These are phyloP conservation scores for Populus ilicifolia DNA, from an alignment of 345 rosid species.

Conservation along the genomic window DNA sequence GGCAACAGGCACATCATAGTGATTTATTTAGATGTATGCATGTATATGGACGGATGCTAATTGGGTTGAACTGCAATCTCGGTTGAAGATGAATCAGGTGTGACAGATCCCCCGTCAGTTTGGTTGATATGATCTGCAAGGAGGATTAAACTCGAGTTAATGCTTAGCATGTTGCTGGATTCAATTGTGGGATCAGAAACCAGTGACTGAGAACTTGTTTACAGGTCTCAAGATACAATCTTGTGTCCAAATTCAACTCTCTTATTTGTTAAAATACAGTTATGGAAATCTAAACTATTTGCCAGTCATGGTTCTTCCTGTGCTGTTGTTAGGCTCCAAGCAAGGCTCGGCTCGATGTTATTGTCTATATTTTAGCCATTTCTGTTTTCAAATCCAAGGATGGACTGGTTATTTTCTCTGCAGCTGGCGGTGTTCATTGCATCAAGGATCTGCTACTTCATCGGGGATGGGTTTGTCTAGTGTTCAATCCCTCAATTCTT, in stretches of 20 bases:
- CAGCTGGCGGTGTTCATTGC: not conserved
- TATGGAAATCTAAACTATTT: not conserved
- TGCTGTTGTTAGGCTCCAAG: not conserved
- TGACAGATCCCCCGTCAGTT: not conserved
- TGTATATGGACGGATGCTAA: not conserved
- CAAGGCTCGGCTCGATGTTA: no score
- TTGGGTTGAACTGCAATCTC: not conserved
- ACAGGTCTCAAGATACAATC: not conserved
- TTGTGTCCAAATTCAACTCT: not conserved
- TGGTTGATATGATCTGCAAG: not conserved
- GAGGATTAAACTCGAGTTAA: not conserved
- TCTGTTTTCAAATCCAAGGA: not conserved
- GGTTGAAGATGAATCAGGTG: not conserved
- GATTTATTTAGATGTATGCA: not conserved
- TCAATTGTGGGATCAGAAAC: not conserved
- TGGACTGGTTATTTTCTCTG: no score
- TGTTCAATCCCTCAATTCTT: not conserved
- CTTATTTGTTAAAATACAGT: not conserved
- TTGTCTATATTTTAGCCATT: no score
- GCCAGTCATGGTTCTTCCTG: not conserved
- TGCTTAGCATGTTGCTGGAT: not conserved
- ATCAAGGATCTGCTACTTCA: not conserved
- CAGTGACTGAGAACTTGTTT: not conserved
- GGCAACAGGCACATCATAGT: not conserved
- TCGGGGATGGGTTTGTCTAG: not conserved